Base-by-base conservation (phyloP, 2,329 filamentous ascomycete genomes). In the Sphaerulina vaccinii region DNA sequence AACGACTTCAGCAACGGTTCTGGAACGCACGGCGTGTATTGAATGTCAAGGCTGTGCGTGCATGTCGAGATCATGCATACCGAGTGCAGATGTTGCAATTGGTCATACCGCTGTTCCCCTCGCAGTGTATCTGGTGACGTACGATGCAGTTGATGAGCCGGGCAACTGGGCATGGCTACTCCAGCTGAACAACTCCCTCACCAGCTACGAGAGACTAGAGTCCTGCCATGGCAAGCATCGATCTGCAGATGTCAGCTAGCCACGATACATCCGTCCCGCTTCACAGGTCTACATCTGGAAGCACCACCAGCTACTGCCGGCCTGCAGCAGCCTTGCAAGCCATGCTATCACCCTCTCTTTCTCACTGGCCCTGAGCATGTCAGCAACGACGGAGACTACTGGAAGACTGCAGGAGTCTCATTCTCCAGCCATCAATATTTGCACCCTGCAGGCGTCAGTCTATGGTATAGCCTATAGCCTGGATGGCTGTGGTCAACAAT, bases 331-430 rank as follows among this genome's bases (percentile, higher is more conserved):
- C n/a, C 11, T 11, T 19, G 24, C 29, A 15, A 24, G 15, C 35
- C 35, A 24, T n/a, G 36, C 27, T 33, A 22, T 33, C 23, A n/a
- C 32, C 33, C 18, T 38, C 21, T n/a, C 18, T 13, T 9, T 13
- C 24, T n/a, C 10, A n/a, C 22, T n/a, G 6, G 18, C 29, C 11
- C 15, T n/a, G 13, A 37, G 15, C 35, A 9, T 15, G 16, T 16
- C 35, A 37, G 16, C 35, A 37, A 15, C 35, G 21, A n/a, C 6
- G 35, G 13, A 39, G 21, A 35, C 35, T 39, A 48, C 18, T 35
- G 44, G 22, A 2, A 39, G 44, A 38, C 44, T 39, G 35, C 44
- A 48, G 21, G 16, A 29, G 35, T 48, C 18, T 48, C 44, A 48
- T 19, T 5, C 32, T 19, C 33, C 22, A 37, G 44, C 22, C 44